Base-by-base conservation (phyloP, 495 filamentous ascomycete genomes). In the Penicillium bovifimosum region DNA sequence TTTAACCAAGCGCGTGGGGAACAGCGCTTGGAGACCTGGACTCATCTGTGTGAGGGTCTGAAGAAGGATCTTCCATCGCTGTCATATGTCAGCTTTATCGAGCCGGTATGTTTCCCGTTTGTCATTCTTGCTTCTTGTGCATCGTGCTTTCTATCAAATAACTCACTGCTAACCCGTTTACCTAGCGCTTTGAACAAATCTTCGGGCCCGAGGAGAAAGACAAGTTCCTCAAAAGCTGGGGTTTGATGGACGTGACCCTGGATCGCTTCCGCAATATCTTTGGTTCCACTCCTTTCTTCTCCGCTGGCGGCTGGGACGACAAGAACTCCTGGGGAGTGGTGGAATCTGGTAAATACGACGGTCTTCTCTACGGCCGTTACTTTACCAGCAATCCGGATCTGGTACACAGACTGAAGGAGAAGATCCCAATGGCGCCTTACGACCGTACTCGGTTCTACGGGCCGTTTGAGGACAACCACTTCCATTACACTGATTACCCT, bases 301-400 rank as follows among this genome's bases (percentile, higher is more conserved):
- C 69, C 3, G 74, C 70, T 6, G 74, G 73, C 26, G 75, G 76
- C 26, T 78, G 70, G 70, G 62, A 76, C 58, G 68, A 76, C 41
- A 64, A 62, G 39, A 79, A 78, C 52, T 65, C 53, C 4, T 77
- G 70, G 72, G 70, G 66, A 34, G 66, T 74, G 0, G 38, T 77
- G 13, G 75, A 78, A 51, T 64, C 67, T 0, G 66, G 68, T 5
- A 64, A 60, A 20, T 77, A 72, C 43, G 76, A 77, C 44, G 63
- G 41, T 7, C 28, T 71, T 39, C 73, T 76, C 2, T 89, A 82
- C 62, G 85, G 86, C 16, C 63, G 82, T 14, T 75, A 74, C 50
- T 91, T 83, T 56, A 84, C 87, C 53, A 70, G 79, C 45, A 90
- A 79, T 40, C 86, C 86, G 0, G 86, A 90, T 62, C 61, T 91